Percentiles rank a stretch among this genome's conserved stretches.
Evolutionary conservation across 2,329 filamentous ascomycete genomes (phyloP).

Genomic region (Alternaria sp.): DNA sequence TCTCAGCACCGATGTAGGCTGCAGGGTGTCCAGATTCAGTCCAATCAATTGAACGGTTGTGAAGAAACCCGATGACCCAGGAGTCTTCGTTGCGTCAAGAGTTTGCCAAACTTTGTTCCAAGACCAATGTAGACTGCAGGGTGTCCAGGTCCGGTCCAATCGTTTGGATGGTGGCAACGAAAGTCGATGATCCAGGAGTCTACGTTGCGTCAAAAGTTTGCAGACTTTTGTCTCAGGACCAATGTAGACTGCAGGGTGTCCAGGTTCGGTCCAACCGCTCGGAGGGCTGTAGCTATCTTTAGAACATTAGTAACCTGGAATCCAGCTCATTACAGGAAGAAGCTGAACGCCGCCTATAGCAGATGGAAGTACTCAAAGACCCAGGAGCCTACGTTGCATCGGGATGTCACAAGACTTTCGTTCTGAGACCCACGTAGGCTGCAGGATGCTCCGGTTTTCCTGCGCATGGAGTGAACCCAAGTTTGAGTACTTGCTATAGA

Average conservation of each 20-base stretch:
- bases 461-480: not conserved
- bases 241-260: not conserved
- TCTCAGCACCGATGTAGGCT: not conserved
- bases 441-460: not conserved
- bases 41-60: not conserved
- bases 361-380: not conserved
- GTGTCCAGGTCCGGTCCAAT: not conserved
- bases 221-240: not conserved
- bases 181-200: not conserved
- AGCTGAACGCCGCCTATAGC: not conserved
- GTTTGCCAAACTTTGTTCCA: not conserved
- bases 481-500: not conserved
- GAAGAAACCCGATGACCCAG: no score
- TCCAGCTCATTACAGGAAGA: not conserved
- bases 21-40: not conserved
- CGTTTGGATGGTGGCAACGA: not conserved
- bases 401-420: not conserved
- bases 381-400: not conserved
- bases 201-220: not conserved
- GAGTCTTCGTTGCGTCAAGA: not conserved
- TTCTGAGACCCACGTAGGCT: not conserved
- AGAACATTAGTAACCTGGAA: not conserved
- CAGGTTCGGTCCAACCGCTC: not conserved
- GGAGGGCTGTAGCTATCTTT: not conserved
- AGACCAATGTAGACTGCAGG: not conserved